phyloP scores from a whole-genome alignment of 495 filamentous ascomycete species.

The Baudoinia panamericana region DNA sequence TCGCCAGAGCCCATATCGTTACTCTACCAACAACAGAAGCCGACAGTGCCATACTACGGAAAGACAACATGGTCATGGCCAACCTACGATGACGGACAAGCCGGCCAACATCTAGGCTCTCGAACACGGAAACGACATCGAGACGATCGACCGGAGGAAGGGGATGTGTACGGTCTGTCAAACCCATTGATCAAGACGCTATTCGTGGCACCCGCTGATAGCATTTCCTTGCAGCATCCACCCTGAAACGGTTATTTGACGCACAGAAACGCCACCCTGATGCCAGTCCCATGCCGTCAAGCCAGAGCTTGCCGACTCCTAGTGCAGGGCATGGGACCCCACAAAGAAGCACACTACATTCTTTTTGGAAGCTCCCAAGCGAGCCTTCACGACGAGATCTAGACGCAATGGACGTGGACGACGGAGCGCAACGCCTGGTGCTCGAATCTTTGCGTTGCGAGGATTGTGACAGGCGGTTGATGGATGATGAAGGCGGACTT shows the following conservation, averaged over 20 bases:
- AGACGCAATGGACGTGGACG: constrained; percentile 1
- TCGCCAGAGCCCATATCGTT: constrained; percentile 14
- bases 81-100: constrained; percentile 7
- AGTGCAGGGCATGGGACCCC: not conserved
- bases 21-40: constrained; percentile 14
- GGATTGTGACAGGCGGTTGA: constrained; percentile 26
- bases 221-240: constrained; percentile 23
- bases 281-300: constrained; percentile 16
- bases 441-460: constrained; percentile 20
- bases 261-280: constrained; percentile 24
- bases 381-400: constrained; percentile 4
- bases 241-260: constrained; percentile 26
- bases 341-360: constrained; percentile 28
- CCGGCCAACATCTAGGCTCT: constrained; percentile 9
- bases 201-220: too few relatives aligned
- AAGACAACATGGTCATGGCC: constrained; percentile 11
- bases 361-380: constrained; percentile 28
- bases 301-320: not conserved
- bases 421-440: not conserved
- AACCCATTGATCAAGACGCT: too few relatives aligned
- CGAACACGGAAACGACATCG: constrained; percentile 28
- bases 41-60: constrained; percentile 10
- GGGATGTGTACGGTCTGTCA: constrained; percentile 27
- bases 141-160: constrained; percentile 28
- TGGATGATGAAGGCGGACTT: constrained; percentile 20